Percentiles rank a stretch among this genome's conserved stretches.
phyloP scores from a whole-genome alignment of 805 yeast species.

The Brettanomyces custersianus region DNA sequence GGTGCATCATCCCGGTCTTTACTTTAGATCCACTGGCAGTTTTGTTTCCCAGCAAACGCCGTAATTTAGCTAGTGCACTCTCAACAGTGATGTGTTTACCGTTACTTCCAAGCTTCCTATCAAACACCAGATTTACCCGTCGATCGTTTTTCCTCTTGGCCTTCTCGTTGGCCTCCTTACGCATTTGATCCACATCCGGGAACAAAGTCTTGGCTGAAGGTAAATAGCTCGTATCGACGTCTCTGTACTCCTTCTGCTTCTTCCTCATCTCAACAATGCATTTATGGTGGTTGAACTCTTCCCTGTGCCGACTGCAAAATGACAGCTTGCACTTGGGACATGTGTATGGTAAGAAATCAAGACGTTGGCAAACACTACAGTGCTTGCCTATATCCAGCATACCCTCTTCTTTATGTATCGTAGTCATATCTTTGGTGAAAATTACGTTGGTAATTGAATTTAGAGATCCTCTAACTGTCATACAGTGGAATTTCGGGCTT shows the following conservation, averaged over 20 bases:
- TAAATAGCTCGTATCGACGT: constrained; percentile 11
- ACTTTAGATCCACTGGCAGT: background rate
- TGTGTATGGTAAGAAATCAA: constrained; percentile 51
- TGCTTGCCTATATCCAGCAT: constrained; percentile 51
- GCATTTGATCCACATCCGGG: constrained; percentile 40
- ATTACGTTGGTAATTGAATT: too few species aligned
- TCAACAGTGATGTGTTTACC: constrained; percentile 6
- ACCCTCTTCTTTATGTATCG: constrained; percentile 18
- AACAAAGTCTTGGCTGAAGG: constrained; percentile 40
- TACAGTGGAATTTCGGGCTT: too few species aligned
- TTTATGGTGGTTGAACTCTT: constrained; percentile 23
- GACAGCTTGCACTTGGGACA: constrained; percentile 34
- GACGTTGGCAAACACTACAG: constrained; percentile 40
- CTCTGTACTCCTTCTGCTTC: constrained; percentile 2
- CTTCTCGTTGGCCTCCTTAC: constrained; percentile 25
- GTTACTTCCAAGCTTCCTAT: background rate
- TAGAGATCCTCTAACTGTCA: background rate
- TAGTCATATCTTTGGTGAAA: constrained; percentile 10
- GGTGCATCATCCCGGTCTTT: background rate
- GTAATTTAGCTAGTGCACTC: constrained; percentile 11
- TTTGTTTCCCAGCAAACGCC: constrained; percentile 5
- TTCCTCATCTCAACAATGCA: constrained; percentile 16
- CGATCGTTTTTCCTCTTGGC: constrained; percentile 6
- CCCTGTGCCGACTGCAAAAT: constrained; percentile 44
- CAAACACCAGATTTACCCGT: constrained; percentile 8